These are phyloP conservation scores for Strobilomyces dryophilus DNA, from an alignment of 768 basidiomycete species.

Conservation along the genomic window DNA sequence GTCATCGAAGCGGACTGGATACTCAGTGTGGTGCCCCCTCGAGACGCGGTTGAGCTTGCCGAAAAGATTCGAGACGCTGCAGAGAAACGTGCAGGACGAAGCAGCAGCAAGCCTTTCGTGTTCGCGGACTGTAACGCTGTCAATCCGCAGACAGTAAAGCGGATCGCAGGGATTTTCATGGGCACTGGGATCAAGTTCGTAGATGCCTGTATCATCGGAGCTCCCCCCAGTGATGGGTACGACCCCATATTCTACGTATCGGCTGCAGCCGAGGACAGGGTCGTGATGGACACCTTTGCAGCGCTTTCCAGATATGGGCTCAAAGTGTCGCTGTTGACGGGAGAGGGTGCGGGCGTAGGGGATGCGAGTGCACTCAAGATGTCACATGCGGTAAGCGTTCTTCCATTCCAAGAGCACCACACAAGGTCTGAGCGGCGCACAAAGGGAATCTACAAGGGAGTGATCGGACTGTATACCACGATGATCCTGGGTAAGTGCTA, in stretches of 20 bases:
- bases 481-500: constrained; percentile 46
- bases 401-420: background rate
- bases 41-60: constrained; percentile 45
- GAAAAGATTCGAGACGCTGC: constrained; percentile 22
- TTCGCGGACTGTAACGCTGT: constrained; percentile 61
- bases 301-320: constrained; percentile 41
- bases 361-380: constrained; percentile 62
- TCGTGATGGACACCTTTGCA: constrained; percentile 37
- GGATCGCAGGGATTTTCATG: constrained; percentile 44
- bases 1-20: constrained; percentile 39
- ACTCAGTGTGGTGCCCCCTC: constrained; percentile 56
- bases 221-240: constrained; percentile 45
- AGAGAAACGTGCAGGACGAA: background rate
- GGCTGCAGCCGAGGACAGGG: constrained; percentile 29
- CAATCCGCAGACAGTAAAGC: constrained; percentile 45
- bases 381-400: constrained; percentile 53
- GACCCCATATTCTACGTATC: constrained; percentile 57
- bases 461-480: constrained; percentile 48
- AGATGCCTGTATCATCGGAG: constrained; percentile 56
- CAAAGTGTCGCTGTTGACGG: constrained; percentile 42
- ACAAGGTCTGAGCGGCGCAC: background rate
- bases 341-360: constrained; percentile 46
- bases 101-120: constrained; percentile 19
- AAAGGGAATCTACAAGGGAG: constrained; percentile 55
- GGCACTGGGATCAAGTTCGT: constrained; percentile 40